Base-by-base conservation (phyloP, 2,329 filamentous ascomycete genomes). In the Basipetospora chlamydospora region DNA sequence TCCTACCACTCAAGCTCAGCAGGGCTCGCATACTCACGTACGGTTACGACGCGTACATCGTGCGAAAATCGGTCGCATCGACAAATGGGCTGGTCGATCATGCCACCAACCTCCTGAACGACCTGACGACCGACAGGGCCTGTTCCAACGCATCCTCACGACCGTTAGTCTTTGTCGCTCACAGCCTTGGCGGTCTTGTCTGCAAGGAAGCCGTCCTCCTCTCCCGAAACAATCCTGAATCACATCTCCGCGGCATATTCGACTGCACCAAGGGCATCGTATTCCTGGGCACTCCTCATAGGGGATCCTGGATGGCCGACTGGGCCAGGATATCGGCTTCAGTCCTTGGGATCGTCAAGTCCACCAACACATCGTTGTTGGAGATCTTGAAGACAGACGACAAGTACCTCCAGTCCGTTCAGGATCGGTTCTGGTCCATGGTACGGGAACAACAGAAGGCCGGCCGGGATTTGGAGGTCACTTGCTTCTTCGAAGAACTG, bases 271-370 rank as follows among this genome's bases (percentile, higher is more conserved):
- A 36, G 10, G 57, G 52, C 7, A 45, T 60, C n/a, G 22, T 47
- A 6, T 61, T 61, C 38, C 50, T 61, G 44, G 56, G 58, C 3
- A 59, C 57, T 2, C 58, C 58, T 18, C 54, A 61, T 39, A 45
- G 33, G 12, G 56, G 56, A 4, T 45, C 53, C 0, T 51, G 47
- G 49, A 45, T 55, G 38, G 56, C 57, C 0, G 33, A 52, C 22
- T 60, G 53, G 56, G 48, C 47, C 0, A 46, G 41, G 10, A 33
- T 33, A n/a, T 20, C 31, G 13, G 31, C 21, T 8, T 23, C 18
- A 10, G 31, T 20, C 12, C 9, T 33, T 10, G n/a, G 31, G 10
- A 9, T 23, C 11, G 6, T 25, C 9, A 49, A 54, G n/a, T 47
- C 49, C 0, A 49, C 44, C 18, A 59, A 58, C 40, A 50, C 33